Evolutionary conservation across 352 stramenopile genomes (phyloP).

Genomic region (Peronospora farinosa): DNA sequence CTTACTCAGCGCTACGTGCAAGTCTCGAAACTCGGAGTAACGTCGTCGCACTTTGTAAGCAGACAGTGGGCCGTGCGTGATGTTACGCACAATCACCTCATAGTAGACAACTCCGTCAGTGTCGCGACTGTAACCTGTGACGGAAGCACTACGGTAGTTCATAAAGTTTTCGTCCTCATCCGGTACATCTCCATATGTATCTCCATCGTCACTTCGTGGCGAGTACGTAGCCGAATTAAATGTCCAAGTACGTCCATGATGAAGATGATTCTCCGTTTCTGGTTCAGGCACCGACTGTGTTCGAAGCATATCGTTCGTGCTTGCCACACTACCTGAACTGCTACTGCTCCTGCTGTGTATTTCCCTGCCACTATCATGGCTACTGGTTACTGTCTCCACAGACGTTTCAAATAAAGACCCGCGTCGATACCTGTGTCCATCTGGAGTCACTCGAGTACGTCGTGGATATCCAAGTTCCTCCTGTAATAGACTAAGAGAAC

Average conservation of each 20-base stretch:
- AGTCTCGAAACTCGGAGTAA: constrained; percentile 65
- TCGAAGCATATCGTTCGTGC: constrained; percentile 13
- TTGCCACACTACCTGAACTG: constrained; percentile 19
- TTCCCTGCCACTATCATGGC: constrained; percentile 14
- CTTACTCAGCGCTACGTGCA: constrained; percentile 45
- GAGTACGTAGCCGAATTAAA: constrained; percentile 24
- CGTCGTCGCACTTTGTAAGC: constrained; percentile 73
- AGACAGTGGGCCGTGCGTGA: constrained; percentile 55
- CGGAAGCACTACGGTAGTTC: constrained; percentile 51
- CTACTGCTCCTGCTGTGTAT: constrained; percentile 17
- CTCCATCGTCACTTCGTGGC: constrained; percentile 19
- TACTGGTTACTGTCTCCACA: constrained; percentile 22
- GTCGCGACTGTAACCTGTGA: constrained; percentile 70
- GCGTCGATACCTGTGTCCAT: constrained; percentile 29
- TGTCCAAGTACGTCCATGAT: constrained; percentile 23
- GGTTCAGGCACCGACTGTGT: constrained; percentile 27
- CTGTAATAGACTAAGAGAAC: constrained; percentile 53
- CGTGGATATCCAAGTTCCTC: constrained; percentile 70
- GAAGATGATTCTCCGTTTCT: constrained; percentile 26
- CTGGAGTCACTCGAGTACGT: constrained; percentile 4
- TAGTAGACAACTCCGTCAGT: constrained; percentile 75
- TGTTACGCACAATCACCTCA: constrained; percentile 65
- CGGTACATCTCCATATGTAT: constrained; percentile 7
- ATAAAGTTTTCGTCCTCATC: constrained; percentile 71
- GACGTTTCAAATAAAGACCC: constrained; percentile 35